Conservation (phyloP, 768 basidiomycete genomes). For the Mycena maculata region DNA sequence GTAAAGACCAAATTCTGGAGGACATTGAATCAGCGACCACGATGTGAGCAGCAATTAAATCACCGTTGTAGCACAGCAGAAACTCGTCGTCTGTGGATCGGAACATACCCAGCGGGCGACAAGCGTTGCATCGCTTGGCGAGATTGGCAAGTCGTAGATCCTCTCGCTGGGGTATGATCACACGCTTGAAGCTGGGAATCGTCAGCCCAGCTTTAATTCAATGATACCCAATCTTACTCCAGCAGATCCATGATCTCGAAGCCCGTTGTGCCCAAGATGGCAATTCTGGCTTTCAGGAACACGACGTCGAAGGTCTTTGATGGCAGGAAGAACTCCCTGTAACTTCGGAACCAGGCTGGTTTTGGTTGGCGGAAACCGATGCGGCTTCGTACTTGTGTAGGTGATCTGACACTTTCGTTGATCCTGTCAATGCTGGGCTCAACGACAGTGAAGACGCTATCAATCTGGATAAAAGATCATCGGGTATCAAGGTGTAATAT, state of each 20-base stretch:
- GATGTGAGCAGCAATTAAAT: constrained; percentile 35
- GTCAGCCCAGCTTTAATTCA: not conserved
- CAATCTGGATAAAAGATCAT: constrained; percentile 59
- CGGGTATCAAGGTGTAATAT: not conserved
- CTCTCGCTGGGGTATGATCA: constrained; percentile 88
- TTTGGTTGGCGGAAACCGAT: constrained; percentile 82
- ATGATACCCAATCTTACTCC: constrained; percentile 77
- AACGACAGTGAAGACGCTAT: constrained; percentile 96
- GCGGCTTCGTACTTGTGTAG: constrained; percentile 76
- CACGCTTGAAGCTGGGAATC: constrained; percentile 79
- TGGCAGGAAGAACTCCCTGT: constrained; percentile 93
- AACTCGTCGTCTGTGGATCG: constrained; percentile 93
- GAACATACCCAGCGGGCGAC: constrained; percentile 94
- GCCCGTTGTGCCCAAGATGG: constrained; percentile 91
- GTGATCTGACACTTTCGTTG: constrained; percentile 78
- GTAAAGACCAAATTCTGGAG: constrained; percentile 87
- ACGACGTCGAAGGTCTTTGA: constrained; percentile 91
- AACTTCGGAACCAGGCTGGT: constrained; percentile 95
- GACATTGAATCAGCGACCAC: constrained; percentile 13
- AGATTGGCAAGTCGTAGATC: constrained; percentile 72
- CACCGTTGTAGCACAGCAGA: constrained; percentile 92
- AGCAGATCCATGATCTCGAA: constrained; percentile 98
- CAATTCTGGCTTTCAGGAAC: constrained; percentile 94
- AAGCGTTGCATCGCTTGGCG: constrained; percentile 88
- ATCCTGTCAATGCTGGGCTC: constrained; percentile 95